Evolutionary conservation across 2,329 filamentous ascomycete genomes (phyloP).

Genomic region (Penicillium glabrum): DNA sequence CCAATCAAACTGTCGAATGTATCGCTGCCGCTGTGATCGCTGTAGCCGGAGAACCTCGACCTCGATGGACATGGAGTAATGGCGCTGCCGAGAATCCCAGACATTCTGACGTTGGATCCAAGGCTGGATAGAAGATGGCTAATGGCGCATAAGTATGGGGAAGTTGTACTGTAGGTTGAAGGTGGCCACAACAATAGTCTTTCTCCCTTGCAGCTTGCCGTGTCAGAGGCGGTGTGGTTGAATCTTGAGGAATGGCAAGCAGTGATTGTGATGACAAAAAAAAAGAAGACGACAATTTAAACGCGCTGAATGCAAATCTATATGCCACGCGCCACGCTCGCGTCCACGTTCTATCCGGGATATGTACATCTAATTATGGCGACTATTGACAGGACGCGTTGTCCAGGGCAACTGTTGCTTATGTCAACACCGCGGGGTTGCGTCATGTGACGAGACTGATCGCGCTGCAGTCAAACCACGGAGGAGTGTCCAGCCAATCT

Average conservation of each 20-base stretch:
- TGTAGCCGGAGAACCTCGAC: slow-evolving; percentile 20
- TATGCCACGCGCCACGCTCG: slow-evolving; percentile 5
- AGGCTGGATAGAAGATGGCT: neutral
- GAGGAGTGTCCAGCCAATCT: no score
- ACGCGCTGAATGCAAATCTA: neutral
- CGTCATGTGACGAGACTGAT: neutral
- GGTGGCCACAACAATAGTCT: neutral
- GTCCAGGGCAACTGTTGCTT: slow-evolving; percentile 16
- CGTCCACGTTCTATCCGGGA: neutral
- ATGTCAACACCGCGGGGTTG: slow-evolving; percentile 5
- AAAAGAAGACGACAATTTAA: neutral
- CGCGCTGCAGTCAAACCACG: neutral
- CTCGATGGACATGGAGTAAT: slow-evolving; percentile 36
- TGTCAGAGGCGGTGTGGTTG: slow-evolving; percentile 14
- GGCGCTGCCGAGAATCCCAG: slow-evolving; percentile 24
- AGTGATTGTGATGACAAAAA: neutral
- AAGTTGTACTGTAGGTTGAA: neutral
- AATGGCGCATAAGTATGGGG: slow-evolving; percentile 7
- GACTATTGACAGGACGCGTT: slow-evolving; percentile 15
- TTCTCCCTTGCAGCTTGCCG: slow-evolving; percentile 16
- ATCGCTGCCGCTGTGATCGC: slow-evolving; percentile 15
- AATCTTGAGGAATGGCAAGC: neutral
- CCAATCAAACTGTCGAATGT: slow-evolving; percentile 27
- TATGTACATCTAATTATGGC: neutral
- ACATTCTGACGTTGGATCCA: slow-evolving; percentile 21